Evolutionary conservation across 306 rosid genomes (phyloP).

Genomic region (Luffa acutangula): DNA sequence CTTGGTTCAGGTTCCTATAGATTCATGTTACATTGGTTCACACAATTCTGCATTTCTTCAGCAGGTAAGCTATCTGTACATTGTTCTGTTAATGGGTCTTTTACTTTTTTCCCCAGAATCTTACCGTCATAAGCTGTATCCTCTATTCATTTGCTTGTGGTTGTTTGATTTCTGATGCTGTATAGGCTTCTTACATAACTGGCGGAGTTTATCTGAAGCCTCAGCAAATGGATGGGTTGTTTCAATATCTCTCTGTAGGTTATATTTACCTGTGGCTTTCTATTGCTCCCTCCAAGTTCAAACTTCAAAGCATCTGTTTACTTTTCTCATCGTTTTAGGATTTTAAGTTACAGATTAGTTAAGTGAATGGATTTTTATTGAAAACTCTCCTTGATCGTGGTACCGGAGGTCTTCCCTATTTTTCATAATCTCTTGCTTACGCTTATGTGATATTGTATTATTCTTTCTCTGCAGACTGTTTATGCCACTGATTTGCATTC

Average conservation of each 20-base stretch:
- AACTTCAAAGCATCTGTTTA: background rate
- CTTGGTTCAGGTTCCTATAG: slow-evolving; percentile 71
- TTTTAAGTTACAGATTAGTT: background rate
- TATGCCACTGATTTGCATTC: slow-evolving; percentile 93
- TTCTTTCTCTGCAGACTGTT: slow-evolving; percentile 57
- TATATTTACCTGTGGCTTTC: background rate
- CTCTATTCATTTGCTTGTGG: background rate
- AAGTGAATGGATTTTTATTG: background rate
- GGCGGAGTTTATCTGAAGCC: slow-evolving; percentile 93
- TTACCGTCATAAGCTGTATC: background rate
- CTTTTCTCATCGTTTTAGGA: background rate
- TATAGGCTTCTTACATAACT: slow-evolving; percentile 86
- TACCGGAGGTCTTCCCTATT: background rate
- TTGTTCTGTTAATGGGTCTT: background rate
- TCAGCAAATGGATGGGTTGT: slow-evolving; percentile 71
- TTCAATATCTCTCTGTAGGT: slow-evolving; percentile 86
- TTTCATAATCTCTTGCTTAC: slow-evolving; percentile 5
- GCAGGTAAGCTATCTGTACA: slow-evolving; percentile 61
- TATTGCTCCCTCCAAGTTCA: background rate
- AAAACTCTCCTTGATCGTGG: background rate
- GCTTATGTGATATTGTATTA: slow-evolving; percentile 9
- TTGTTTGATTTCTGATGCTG: slow-evolving; percentile 13
- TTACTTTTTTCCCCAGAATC: background rate
- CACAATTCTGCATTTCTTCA: slow-evolving; percentile 91
- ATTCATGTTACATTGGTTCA: slow-evolving; percentile 75